Evolutionary conservation across 2,329 filamentous ascomycete species (phyloP), one percentile per base, ranked within the genome.

Genomic region (Talaromyces sp.): DNA sequence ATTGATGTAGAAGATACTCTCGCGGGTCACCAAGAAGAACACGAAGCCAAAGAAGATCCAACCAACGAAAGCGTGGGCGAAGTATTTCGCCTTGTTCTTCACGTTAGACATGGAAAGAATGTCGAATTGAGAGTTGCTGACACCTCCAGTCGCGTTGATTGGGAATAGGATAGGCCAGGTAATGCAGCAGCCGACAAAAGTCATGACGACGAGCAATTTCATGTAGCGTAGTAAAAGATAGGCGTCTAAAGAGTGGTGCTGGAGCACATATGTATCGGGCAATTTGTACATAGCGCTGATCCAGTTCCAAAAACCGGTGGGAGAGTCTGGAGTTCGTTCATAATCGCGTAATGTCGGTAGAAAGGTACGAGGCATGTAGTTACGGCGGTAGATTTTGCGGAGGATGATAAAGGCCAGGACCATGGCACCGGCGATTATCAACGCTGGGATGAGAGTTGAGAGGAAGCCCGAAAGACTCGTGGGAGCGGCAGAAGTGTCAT

Each of bases 111-210:
- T 91, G 11, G 89, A 89, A 69, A 99, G 83, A 3, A 91, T 80
- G 73, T 97, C 88, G 49, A 99, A 85, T 78, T 97, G 85, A 11
- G 71, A 65, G 60, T 86, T 80, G 1, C 80, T 81, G 16, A 82
- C 88, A 24, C 89, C 88, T 33, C 94, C 95, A 0, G 93, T 97
- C 39, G 87, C 88, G 76, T 98, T 96, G 76, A 98, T 82, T 0
- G 95, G 93, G 87, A 90, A 92, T 24, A 98, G 82, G 45, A 97
- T 83, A 0, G 95, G 94, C 89, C 91, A 97, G 19, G 92, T 93
- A 66, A 98, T 89, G 70, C 85, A 82, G 72, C 89, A 91, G 65
- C 95, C 95, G 10, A 94, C 89, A 54, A 98, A 86, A 78, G 90
- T 93, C 69, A 96, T 90, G 66, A 90, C 84, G 63, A 89, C 86